Evolutionary conservation across 192 early-diverging fungal species (phyloP).

Genomic region (Rhizophagus prolifer): DNA sequence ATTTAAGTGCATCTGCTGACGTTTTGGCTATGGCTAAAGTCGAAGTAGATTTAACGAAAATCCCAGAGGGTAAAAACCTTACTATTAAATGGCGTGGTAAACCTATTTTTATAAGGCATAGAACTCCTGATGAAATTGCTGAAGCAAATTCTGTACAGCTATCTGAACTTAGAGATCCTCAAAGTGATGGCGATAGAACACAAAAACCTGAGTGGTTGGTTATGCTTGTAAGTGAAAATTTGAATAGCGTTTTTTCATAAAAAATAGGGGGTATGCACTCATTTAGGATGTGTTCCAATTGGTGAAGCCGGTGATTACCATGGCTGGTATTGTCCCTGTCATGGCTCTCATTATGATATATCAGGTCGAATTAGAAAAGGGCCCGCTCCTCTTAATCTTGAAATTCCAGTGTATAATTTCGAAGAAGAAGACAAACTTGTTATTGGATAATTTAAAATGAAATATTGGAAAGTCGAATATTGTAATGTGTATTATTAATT

Average conservation of each 20-base stretch:
- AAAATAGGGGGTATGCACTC: slow-evolving; percentile 43
- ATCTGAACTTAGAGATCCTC: slow-evolving; percentile 82
- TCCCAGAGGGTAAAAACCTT: slow-evolving; percentile 96
- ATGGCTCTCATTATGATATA: slow-evolving; percentile 99
- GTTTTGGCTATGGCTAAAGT: slow-evolving; percentile 97
- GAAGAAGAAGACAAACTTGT: slow-evolving; percentile 74
- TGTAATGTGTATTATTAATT: too few species aligned
- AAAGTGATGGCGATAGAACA: slow-evolving; percentile 86
- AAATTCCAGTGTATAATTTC: slow-evolving; percentile 78
- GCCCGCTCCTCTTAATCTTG: slow-evolving; percentile 97
- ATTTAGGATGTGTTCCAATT: slow-evolving; percentile 92
- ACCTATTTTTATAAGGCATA: slow-evolving; percentile 96
- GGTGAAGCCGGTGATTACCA: slow-evolving; percentile 97
- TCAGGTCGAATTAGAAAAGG: slow-evolving; percentile 98
- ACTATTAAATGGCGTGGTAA: slow-evolving; percentile 99
- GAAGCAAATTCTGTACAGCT: slow-evolving; percentile 86
- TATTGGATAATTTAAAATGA: slow-evolving; percentile 71
- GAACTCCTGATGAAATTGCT: slow-evolving; percentile 90
- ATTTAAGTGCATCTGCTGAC: slow-evolving; percentile 96
- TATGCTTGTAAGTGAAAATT: slow-evolving; percentile 79
- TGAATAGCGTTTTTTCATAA: background rate
- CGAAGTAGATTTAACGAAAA: slow-evolving; percentile 86
- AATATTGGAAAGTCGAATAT: too few species aligned
- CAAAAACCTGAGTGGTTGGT: slow-evolving; percentile 96
- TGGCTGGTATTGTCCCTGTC: slow-evolving; percentile 99